Conservation (phyloP, 805 yeast species). For the Candida ficus region DNA sequence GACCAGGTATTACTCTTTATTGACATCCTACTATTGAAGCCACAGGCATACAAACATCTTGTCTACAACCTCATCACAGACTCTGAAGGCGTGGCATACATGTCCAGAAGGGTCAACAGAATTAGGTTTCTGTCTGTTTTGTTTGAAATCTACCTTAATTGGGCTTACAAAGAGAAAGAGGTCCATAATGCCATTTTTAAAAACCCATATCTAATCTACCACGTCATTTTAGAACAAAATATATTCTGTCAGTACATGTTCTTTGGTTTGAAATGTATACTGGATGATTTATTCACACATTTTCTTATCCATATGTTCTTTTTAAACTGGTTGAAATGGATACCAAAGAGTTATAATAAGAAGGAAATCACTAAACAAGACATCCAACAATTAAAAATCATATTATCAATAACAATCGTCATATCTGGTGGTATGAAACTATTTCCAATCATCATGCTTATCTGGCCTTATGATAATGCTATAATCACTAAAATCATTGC, state of each 20-base stretch:
- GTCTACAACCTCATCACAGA: constrained; percentile 56
- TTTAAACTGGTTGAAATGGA: constrained; percentile 26
- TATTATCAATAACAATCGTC: constrained; percentile 62
- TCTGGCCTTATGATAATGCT: constrained; percentile 94
- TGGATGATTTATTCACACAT: constrained; percentile 41
- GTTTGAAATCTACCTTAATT: constrained; percentile 83
- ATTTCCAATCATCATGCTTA: constrained; percentile 87
- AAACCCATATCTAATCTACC: constrained; percentile 25
- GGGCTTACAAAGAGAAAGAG: constrained; percentile 85
- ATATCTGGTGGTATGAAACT: constrained; percentile 76
- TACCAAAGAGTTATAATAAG: constrained; percentile 12
- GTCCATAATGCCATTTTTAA: constrained; percentile 19
- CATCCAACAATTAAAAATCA: constrained; percentile 27
- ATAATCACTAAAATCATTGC: constrained; percentile 56
- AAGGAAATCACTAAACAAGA: constrained; percentile 11
- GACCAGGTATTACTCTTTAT: constrained; percentile 81
- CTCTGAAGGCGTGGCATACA: background rate
- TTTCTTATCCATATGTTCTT: constrained; percentile 28
- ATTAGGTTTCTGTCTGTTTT: constrained; percentile 59
- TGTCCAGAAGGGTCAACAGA: constrained; percentile 29
- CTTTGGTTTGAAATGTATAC: constrained; percentile 48
- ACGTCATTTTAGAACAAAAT: constrained; percentile 27
- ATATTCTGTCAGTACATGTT: constrained; percentile 48
- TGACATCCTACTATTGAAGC: constrained; percentile 77
- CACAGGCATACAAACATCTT: constrained; percentile 83